Percentiles rank a stretch among this genome's conserved stretches.
Evolutionary conservation across 495 filamentous ascomycete genomes (phyloP).

Genomic region (Hypoxylon crocopeplum): DNA sequence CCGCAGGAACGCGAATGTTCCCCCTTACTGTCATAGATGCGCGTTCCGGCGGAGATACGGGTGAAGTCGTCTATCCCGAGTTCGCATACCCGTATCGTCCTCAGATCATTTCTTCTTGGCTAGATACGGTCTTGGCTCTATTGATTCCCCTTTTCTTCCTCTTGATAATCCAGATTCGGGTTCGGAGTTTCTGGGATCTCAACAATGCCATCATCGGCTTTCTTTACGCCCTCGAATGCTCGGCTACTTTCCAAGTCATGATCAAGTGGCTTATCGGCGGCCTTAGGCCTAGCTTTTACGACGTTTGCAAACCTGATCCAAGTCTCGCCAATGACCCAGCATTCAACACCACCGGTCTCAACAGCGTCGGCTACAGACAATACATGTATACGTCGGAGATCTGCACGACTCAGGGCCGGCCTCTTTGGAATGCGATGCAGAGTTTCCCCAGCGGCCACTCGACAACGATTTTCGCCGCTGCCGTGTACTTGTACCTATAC

Average conservation of each 20-base stretch:
- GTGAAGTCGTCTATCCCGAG: slow-evolving; percentile 55
- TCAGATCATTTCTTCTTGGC: slow-evolving; percentile 56
- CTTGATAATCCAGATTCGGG: slow-evolving; percentile 53
- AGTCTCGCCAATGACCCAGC: slow-evolving; percentile 28
- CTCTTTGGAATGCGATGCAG: slow-evolving; percentile 51
- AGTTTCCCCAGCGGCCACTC: slow-evolving; percentile 62
- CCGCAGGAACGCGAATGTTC: slow-evolving; percentile 50
- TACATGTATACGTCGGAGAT: slow-evolving; percentile 60
- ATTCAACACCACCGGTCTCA: slow-evolving; percentile 20
- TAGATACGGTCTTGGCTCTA: slow-evolving; percentile 48
- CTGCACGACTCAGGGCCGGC: slow-evolving; percentile 53
- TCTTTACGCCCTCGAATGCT: slow-evolving; percentile 57
- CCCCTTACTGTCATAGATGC: slow-evolving; percentile 47
- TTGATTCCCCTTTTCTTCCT: slow-evolving; percentile 52
- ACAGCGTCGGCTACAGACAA: slow-evolving; percentile 52
- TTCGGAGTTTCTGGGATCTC: slow-evolving; percentile 62
- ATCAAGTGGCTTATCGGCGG: slow-evolving; percentile 61
- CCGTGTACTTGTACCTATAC: slow-evolving; percentile 59
- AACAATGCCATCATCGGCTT: slow-evolving; percentile 62
- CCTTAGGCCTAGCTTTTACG: slow-evolving; percentile 60
- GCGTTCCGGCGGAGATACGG: slow-evolving; percentile 34
- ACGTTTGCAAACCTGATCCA: slow-evolving; percentile 55
- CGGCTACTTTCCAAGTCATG: slow-evolving; percentile 62
- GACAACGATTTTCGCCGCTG: slow-evolving; percentile 59
- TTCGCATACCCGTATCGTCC: slow-evolving; percentile 57